A percentile compares a stretch with the other conserved stretches of the same genome.
These are phyloP conservation scores for Colletotrichum tropicale DNA, from an alignment of 2,329 filamentous ascomycete species.

Conservation along the genomic window DNA sequence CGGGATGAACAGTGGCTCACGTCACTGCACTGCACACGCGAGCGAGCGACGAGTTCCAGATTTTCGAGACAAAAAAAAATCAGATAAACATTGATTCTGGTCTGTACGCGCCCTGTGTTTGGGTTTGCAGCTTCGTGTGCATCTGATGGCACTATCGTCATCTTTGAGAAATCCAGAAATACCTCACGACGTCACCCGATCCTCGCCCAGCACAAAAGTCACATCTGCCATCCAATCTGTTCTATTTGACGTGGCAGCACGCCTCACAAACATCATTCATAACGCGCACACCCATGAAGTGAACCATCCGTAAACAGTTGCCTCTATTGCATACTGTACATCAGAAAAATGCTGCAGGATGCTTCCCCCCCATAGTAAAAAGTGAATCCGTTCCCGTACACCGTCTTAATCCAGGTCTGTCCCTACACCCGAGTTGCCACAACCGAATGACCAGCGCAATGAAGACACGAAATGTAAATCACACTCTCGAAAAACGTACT, in stretches of 20 bases:
- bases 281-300: neutral
- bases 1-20: constrained; percentile 18
- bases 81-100: neutral
- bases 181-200: neutral
- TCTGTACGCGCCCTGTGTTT: neutral
- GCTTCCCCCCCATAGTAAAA: constrained; percentile 6
- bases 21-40: neutral
- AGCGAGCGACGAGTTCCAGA: neutral
- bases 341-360: constrained; percentile 22
- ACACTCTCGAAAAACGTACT: constrained; percentile 14
- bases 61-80: neutral
- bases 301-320: constrained; percentile 14
- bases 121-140: neutral
- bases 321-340: constrained; percentile 23
- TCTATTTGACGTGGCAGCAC: neutral
- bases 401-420: constrained; percentile 19
- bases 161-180: neutral
- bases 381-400: constrained; percentile 17
- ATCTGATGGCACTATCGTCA: neutral
- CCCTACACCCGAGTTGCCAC: constrained; percentile 19
- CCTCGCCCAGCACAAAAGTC: neutral
- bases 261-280: neutral
- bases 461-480: constrained; percentile 18
- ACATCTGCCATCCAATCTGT: neutral
- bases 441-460: constrained; percentile 18